Conservation (phyloP, 805 yeast genomes). For the Clavispora phyllophila region DNA sequence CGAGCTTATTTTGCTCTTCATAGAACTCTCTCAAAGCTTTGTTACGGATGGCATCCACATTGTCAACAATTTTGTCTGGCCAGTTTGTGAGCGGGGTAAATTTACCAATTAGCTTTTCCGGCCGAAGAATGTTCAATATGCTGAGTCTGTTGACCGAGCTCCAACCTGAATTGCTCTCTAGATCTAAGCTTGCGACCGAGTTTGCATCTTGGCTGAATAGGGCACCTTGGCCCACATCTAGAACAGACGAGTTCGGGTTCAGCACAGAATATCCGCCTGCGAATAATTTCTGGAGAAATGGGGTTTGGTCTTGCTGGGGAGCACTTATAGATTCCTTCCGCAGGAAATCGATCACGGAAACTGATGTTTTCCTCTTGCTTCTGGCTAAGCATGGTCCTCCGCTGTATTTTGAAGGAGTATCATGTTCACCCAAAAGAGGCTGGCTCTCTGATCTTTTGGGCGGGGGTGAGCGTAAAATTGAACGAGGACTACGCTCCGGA, state of each 20-base stretch:
- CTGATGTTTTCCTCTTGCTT: not conserved
- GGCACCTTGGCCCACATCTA: not conserved
- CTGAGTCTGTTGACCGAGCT: constrained; percentile 13
- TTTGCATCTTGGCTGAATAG: not conserved
- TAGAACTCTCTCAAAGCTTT: constrained; percentile 41
- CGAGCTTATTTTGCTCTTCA: constrained; percentile 52
- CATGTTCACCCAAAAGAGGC: not conserved
- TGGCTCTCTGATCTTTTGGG: not conserved
- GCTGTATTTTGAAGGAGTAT: not conserved
- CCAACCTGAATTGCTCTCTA: constrained; percentile 7
- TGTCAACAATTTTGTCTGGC: constrained; percentile 18
- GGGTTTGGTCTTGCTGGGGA: constrained; percentile 8
- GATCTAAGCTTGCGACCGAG: constrained; percentile 6
- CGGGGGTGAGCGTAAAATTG: not conserved
- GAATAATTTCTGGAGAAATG: constrained; percentile 26
- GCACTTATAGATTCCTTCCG: not conserved
- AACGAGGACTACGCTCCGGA: not conserved
- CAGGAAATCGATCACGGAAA: not conserved
- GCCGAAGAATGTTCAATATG: constrained; percentile 22
- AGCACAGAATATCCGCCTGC: constrained; percentile 26
- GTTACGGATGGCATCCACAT: constrained; percentile 17
- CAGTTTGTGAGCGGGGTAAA: constrained; percentile 26
- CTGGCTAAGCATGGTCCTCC: not conserved
- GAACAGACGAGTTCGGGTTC: constrained; percentile 20
- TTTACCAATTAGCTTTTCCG: constrained; percentile 32